phyloP scores from a whole-genome alignment of 2,329 filamentous ascomycete species.

The Xylariaceae sp. region DNA sequence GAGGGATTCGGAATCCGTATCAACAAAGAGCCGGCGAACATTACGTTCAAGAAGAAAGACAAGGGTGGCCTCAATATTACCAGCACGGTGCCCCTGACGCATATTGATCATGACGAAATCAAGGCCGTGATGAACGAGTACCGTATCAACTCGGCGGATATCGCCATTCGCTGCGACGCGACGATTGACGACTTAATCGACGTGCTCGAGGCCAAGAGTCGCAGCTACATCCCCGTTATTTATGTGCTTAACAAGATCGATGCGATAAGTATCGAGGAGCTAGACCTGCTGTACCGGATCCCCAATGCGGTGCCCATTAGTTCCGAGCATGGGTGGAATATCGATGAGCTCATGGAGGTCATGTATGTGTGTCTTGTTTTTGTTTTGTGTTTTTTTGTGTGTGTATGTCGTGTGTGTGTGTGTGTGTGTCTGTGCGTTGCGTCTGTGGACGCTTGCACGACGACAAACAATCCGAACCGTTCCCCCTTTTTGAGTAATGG shows the following conservation, averaged over 20 bases:
- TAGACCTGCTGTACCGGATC: slow-evolving; percentile 93
- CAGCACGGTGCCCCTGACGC: slow-evolving; percentile 83
- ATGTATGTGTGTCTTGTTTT: slow-evolving; percentile 52
- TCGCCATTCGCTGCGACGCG: slow-evolving; percentile 94
- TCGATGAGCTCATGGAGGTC: slow-evolving; percentile 91
- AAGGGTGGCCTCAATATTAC: slow-evolving; percentile 96
- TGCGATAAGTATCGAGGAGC: slow-evolving; percentile 93
- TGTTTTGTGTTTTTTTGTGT: too few relatives aligned
- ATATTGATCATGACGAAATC: slow-evolving; percentile 95
- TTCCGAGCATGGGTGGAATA: slow-evolving; percentile 95
- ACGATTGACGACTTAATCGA: slow-evolving; percentile 97
- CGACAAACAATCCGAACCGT: neutral
- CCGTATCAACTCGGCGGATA: slow-evolving; percentile 91
- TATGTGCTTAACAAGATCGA: slow-evolving; percentile 99
- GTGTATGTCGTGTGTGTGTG: too few relatives aligned
- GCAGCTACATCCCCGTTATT: slow-evolving; percentile 97
- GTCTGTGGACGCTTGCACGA: neutral
- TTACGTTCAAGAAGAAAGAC: slow-evolving; percentile 99
- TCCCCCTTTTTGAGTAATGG: slow-evolving; percentile 11
- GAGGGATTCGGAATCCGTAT: slow-evolving; percentile 97
- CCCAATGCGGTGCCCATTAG: slow-evolving; percentile 96
- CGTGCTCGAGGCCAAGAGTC: slow-evolving; percentile 85
- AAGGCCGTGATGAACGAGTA: slow-evolving; percentile 98
- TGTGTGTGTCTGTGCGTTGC: too few relatives aligned
- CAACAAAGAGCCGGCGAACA: slow-evolving; percentile 96